These are phyloP conservation scores for Vaccinium macrocarpon DNA, from an alignment of 148 eudicot genomes.

Conservation along the genomic window DNA sequence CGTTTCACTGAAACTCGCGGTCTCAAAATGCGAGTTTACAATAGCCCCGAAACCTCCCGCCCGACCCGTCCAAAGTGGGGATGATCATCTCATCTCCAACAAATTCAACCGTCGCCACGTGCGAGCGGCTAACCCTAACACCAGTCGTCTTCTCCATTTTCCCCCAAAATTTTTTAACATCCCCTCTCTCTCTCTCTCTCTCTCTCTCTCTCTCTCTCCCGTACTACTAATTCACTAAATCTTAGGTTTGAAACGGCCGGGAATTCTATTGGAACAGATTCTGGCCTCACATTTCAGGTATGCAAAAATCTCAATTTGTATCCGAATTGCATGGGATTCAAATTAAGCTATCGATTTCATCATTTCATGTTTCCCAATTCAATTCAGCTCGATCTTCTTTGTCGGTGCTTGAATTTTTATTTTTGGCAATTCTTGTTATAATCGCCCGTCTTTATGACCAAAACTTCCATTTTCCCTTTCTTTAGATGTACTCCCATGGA, in stretches of 20 bases:
- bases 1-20: too few relatives aligned
- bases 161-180: background rate
- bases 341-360: background rate
- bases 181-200: constrained; percentile 4
- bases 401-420: background rate
- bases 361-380: background rate
- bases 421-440: background rate
- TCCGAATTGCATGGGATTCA: background rate
- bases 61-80: background rate
- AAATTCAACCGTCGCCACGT: constrained; percentile 7
- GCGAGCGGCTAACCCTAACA: constrained; percentile 10
- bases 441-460: background rate
- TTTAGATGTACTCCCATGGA: background rate
- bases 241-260: background rate
- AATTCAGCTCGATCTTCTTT: constrained; percentile 4
- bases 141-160: background rate
- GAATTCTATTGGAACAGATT: background rate
- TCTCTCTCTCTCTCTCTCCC: background rate
- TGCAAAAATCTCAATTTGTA: background rate
- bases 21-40: too few relatives aligned
- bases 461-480: background rate
- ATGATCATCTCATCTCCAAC: constrained; percentile 8
- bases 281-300: constrained; percentile 11
- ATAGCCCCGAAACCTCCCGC: background rate
- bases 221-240: background rate